Conservation (phyloP, 306 rosid genomes). For the Cucurbita ficifolia region DNA sequence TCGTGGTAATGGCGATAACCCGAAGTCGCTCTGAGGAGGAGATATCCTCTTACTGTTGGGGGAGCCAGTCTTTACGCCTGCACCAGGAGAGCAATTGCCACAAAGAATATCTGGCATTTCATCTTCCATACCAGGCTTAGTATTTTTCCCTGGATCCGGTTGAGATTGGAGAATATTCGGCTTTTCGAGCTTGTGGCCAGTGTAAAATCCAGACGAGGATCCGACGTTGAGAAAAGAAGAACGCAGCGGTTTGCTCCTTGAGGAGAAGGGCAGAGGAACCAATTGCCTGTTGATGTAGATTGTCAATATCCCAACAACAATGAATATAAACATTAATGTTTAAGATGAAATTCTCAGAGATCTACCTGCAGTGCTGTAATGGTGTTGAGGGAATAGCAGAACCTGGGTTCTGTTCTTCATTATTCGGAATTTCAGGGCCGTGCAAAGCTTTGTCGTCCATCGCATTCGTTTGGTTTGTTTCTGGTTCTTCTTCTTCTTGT, state of each 20-base stretch:
- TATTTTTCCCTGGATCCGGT: conserved; percentile 29
- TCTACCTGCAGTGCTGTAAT: conserved; percentile 44
- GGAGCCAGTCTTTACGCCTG: conserved; percentile 56
- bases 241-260: conserved; percentile 50
- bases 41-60: conserved; percentile 80
- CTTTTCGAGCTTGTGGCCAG: conserved; percentile 38
- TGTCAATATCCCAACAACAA: conserved; percentile 5
- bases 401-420: conserved; percentile 38
- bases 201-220: conserved; percentile 35
- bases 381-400: conserved; percentile 48
- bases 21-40: conserved; percentile 46
- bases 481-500: conserved; percentile 65
- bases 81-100: conserved; percentile 30
- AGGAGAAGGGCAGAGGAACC: conserved; percentile 43
- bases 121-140: conserved; percentile 29
- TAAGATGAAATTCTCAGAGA: conserved; percentile 7
- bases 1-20: conserved; percentile 45
- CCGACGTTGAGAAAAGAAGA: conserved; percentile 44
- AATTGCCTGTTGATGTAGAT: conserved; percentile 22
- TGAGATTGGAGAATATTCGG: conserved; percentile 31
- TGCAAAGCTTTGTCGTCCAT: conserved; percentile 38
- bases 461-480: conserved; percentile 26
- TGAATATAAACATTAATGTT: conserved; percentile 4
- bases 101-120: conserved; percentile 49
- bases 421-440: conserved; percentile 31